Conservation (phyloP, 148 eudicot species). For the Polygonum aviculare region DNA sequence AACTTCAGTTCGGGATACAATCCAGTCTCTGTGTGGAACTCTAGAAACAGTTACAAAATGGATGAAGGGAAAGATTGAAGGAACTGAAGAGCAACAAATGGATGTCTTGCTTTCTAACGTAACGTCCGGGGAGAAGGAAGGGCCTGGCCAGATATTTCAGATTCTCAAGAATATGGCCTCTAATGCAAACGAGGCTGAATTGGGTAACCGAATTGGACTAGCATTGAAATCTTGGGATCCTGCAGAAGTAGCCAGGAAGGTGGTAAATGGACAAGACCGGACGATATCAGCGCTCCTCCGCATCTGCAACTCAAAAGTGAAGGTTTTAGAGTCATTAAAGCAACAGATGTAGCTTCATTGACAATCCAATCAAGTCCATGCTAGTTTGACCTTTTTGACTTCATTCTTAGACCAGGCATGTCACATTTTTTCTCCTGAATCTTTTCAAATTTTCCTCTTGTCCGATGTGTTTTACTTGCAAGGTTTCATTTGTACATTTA, state of each 20-base stretch:
- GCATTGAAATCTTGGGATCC: conserved; percentile 64
- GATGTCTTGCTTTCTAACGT: conserved; percentile 42
- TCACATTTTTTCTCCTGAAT: neutral
- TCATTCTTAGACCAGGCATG: neutral
- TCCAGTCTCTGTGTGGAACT: conserved; percentile 35
- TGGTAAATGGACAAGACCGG: conserved; percentile 36
- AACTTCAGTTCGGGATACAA: conserved; percentile 41
- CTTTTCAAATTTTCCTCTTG: neutral
- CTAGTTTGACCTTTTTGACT: neutral
- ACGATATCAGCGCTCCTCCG: conserved; percentile 46
- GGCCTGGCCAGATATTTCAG: conserved; percentile 60
- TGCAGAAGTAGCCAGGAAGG: conserved; percentile 53
- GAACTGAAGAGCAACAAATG: conserved; percentile 32
- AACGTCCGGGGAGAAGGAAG: conserved; percentile 24
- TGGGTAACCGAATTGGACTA: conserved; percentile 55
- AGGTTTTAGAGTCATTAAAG: conserved; percentile 45
- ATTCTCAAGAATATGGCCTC: conserved; percentile 30
- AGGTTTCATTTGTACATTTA: conserved; percentile 4
- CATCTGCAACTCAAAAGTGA: conserved; percentile 60
- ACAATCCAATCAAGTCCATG: neutral
- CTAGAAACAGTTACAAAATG: conserved; percentile 50
- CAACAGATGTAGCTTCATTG: conserved; percentile 26
- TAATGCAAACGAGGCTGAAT: conserved; percentile 31
- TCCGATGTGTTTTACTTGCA: neutral
- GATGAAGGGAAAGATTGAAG: conserved; percentile 50